Evolutionary conservation across 73 alveolate genomes (phyloP), one percentile per base, ranked within the genome.

Genomic region (Effrenium voratum): DNA sequence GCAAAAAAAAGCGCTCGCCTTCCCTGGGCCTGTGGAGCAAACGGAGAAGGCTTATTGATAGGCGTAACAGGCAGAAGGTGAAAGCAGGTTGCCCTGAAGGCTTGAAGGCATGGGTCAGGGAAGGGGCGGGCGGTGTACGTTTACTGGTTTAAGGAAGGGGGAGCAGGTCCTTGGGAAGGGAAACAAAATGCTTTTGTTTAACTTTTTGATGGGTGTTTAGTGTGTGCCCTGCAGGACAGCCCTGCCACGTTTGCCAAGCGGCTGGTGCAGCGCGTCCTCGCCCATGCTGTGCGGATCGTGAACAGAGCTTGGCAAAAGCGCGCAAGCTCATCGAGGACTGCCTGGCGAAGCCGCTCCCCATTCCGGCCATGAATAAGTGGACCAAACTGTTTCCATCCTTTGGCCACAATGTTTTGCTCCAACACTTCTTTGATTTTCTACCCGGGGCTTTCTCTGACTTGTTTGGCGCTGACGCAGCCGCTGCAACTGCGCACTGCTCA

Each of bases 301-400:
- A 36, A 13, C 81, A 55, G 46, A 1, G 81, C 43, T 4, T 0
- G 46, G 16, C 16, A 32, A 84, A 57, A 44, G 93, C 81, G 12
- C 60, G 24, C 4, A 80, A 38, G 24, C 44, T 84, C 44, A 32
- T 81, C 24, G 5, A 6, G 12, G 81, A 52, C 46, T 19, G 43
- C 12, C 93, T 84, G 52, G 44, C 57, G 13, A 52, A 43, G 19
- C 63, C 81, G 3, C 30, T 52, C 32, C 28, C 46, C 1, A n/a
- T 84, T 57, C 93, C 93, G 5, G 93, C 93, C 32, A 38, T 84
- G 60, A 84, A 84, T 36, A 84, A 84, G 70, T 84, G 93, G 93
- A 84, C 93, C 41, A 84, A 84, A 30, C 60, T 84, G 8, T 84
- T 84, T 46, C 93, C 93, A 16, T 55, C 63, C 59, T 57, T 41